Base-by-base conservation (phyloP, 1,139 yeast species). In the Entelexis sorbosivorans region DNA sequence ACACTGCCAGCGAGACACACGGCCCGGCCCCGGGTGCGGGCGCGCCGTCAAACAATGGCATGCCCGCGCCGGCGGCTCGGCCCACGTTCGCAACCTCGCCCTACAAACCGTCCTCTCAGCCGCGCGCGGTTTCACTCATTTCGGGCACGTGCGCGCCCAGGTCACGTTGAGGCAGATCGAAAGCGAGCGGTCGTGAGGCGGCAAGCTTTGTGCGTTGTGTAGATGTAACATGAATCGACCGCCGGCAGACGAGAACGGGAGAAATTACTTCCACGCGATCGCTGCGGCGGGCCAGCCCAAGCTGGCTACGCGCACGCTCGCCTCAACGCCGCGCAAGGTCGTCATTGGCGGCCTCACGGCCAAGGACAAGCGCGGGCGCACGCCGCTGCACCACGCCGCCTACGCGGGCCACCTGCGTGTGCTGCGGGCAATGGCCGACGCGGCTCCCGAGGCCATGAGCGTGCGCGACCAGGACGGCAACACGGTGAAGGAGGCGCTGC, bases 381-480 rank as follows among this genome's bases (percentile, higher is more conserved):
- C 60, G 17, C 61, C 61, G 9, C 51, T 57, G 17, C 61, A 58
- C 29, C n/a, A 45, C 1, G 61, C 61, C 11, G 61, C 61, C 4
- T 45, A 48, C 28, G 28, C 24, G 31, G 61, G 61, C 11, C 44
- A 56, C 32, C 31, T 58, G 29, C 38, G 58, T 9, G 55, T 52
- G 19, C 38, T 58, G 20, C 31, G 42, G 5, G 40, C 47, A 10
- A 50, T 58, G 9, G 38, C 54, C 2, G 60, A 58, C 7, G 54
- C 55, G 9, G 43, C 38, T 11, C 57, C 60, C 2, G 61, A 58
- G 16, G 55, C 57, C 11, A 19, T 42, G 14, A 38, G 24, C 9
- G 28, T 55, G 3, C 40, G 58, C 5, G 59, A 56, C 29, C n/a
- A 38, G 24, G 40, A 49, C 9, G 57, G 57, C 5, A 47, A 47